phyloP scores from a whole-genome alignment of 495 filamentous ascomycete genomes.

The Daldinia loculata region DNA sequence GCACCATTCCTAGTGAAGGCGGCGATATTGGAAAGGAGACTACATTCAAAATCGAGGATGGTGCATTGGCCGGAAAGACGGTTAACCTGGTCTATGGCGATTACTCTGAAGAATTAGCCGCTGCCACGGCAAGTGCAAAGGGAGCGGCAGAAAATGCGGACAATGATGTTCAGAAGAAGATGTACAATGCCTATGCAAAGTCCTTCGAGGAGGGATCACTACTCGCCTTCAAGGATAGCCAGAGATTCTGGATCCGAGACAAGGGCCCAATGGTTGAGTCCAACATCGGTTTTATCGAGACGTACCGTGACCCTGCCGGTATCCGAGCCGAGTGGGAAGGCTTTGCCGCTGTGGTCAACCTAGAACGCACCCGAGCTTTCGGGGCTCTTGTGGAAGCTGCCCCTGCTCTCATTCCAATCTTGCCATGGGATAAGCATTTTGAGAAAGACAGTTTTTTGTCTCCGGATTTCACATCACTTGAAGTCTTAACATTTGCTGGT shows the following conservation, averaged over 20 bases:
- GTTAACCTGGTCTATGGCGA: slow-evolving; percentile 84
- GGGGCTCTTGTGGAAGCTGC: slow-evolving; percentile 82
- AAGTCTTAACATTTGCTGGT: slow-evolving; percentile 71
- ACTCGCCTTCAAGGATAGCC: slow-evolving; percentile 87
- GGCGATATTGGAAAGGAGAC: slow-evolving; percentile 74
- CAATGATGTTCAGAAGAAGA: slow-evolving; percentile 84
- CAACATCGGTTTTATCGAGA: slow-evolving; percentile 96
- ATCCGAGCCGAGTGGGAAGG: slow-evolving; percentile 98
- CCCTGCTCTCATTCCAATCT: slow-evolving; percentile 80
- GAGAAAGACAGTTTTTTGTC: slow-evolving; percentile 95
- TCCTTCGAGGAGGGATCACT: slow-evolving; percentile 88
- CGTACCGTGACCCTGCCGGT: slow-evolving; percentile 92
- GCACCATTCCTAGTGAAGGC: slow-evolving; percentile 60
- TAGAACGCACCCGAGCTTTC: slow-evolving; percentile 92
- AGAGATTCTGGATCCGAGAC: slow-evolving; percentile 92
- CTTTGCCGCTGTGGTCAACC: slow-evolving; percentile 77
- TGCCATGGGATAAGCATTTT: slow-evolving; percentile 89
- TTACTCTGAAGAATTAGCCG: slow-evolving; percentile 79
- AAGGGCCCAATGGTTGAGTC: slow-evolving; percentile 88
- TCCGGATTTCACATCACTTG: slow-evolving; percentile 91
- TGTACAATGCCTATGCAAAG: slow-evolving; percentile 83
- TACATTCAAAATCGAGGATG: slow-evolving; percentile 70
- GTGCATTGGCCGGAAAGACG: slow-evolving; percentile 70
- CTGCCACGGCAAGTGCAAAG: slow-evolving; percentile 73
- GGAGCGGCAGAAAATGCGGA: slow-evolving; percentile 78